Conservation (phyloP, 2,329 filamentous ascomycete genomes). For the Oidium heveae region DNA sequence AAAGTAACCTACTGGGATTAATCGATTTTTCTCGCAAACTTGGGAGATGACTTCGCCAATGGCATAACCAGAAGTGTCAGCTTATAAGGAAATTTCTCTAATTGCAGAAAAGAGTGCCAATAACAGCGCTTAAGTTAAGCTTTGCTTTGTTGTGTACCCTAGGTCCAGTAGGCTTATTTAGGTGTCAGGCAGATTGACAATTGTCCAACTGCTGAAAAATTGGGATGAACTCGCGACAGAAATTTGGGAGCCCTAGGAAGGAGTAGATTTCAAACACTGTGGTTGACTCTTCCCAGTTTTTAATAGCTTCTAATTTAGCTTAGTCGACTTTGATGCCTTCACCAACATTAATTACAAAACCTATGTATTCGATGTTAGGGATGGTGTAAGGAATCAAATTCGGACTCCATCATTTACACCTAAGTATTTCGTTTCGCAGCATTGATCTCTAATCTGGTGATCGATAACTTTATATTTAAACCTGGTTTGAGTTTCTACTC, state of each 20-base stretch:
- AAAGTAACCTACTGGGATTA: not conserved
- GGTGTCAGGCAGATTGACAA: no score
- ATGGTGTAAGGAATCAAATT: no score
- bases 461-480: no score
- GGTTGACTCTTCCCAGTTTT: not conserved
- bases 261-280: not conserved
- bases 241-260: not conserved
- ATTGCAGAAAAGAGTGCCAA: not conserved
- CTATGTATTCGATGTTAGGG: no score
- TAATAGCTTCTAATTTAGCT: not conserved
- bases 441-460: no score
- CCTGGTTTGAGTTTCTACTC: no score
- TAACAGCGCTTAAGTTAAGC: not conserved
- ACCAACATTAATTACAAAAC: not conserved
- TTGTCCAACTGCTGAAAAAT: no score
- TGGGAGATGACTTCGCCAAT: not conserved
- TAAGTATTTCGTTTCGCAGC: no score
- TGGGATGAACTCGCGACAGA: conserved; percentile 11
- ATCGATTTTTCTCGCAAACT: not conserved
- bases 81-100: not conserved
- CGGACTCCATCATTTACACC: no score
- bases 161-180: not conserved
- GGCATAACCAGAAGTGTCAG: not conserved
- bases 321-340: not conserved
- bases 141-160: not conserved